phyloP scores from a whole-genome alignment of 345 rosid species.

The rapeseed (Brassica napus) region Da-Ae NC_063452.1:64076501-64077000 shows the following conservation, averaged over 20 bases:
- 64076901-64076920: slow-evolving; percentile 33
- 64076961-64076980: slow-evolving; percentile 63
- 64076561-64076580: slow-evolving; percentile 37
- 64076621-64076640: slow-evolving; percentile 88
- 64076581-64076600: slow-evolving; percentile 16
- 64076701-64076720: slow-evolving; percentile 27
- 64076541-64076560: slow-evolving; percentile 16
- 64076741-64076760: background rate
- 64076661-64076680: slow-evolving; percentile 84
- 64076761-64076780: slow-evolving; percentile 51
- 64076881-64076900: slow-evolving; percentile 31
- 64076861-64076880: slow-evolving; percentile 37
- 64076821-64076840: slow-evolving; percentile 72
- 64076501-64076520: slow-evolving; percentile 48
- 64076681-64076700: slow-evolving; percentile 46
- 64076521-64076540: slow-evolving; percentile 47
- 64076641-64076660: slow-evolving; percentile 86
- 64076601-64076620: slow-evolving; percentile 82
- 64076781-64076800: slow-evolving; percentile 74
- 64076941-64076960: slow-evolving; percentile 64
- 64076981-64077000: slow-evolving; percentile 38
- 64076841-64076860: slow-evolving; percentile 39
- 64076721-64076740: slow-evolving; percentile 15
- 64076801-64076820: slow-evolving; percentile 93
- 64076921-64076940: slow-evolving; percentile 47